These are phyloP conservation scores for Myochromella boudieri DNA, from an alignment of 768 basidiomycete genomes.

Conservation along the genomic window DNA sequence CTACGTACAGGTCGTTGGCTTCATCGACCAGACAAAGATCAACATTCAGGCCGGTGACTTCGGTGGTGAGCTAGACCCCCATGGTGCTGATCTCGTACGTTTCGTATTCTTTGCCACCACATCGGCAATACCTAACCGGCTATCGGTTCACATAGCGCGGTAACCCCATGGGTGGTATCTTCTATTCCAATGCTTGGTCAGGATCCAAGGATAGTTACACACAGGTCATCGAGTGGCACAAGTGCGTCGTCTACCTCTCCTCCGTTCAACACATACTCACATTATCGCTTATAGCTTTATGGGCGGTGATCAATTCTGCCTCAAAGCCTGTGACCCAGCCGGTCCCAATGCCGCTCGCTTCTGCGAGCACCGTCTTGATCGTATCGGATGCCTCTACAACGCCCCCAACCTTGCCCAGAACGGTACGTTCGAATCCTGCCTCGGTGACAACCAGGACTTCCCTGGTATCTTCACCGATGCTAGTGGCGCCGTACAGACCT, in stretches of 20 bases:
- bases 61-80: slow-evolving; percentile 73
- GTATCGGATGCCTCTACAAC: slow-evolving; percentile 72
- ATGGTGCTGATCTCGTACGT: slow-evolving; percentile 47
- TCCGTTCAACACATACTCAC: slow-evolving; percentile 10
- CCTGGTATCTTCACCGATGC: slow-evolving; percentile 24
- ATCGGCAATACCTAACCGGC: background rate
- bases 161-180: slow-evolving; percentile 62
- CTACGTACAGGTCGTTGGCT: slow-evolving; percentile 58
- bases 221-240: slow-evolving; percentile 62
- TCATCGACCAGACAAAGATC: slow-evolving; percentile 54
- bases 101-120: background rate
- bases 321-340: slow-evolving; percentile 59
- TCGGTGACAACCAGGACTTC: slow-evolving; percentile 46
- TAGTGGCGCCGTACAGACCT: slow-evolving; percentile 38
- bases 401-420: slow-evolving; percentile 54
- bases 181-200: slow-evolving; percentile 21
- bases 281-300: slow-evolving; percentile 59
- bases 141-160: slow-evolving; percentile 48
- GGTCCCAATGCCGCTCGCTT: slow-evolving; percentile 39
- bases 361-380: slow-evolving; percentile 66
- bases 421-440: slow-evolving; percentile 52
- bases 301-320: slow-evolving; percentile 50
- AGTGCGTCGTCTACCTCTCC: slow-evolving; percentile 29
- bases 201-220: slow-evolving; percentile 31
- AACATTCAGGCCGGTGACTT: slow-evolving; percentile 48